phyloP scores from a whole-genome alignment of 257 asterid genomes.

The Solanum piurae region DNA sequence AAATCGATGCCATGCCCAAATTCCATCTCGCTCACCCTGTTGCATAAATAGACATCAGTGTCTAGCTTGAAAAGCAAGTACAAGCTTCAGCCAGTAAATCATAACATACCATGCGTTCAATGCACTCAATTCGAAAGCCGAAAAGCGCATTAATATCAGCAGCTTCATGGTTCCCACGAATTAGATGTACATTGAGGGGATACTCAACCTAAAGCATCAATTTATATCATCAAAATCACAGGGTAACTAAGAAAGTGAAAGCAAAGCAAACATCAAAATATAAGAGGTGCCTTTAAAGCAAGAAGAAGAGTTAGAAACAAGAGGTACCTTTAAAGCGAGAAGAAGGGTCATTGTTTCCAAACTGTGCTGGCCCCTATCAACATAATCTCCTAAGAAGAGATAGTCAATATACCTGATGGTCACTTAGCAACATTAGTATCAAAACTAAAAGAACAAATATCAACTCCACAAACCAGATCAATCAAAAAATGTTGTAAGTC shows the following conservation, averaged over 20 bases:
- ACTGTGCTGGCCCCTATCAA: slow-evolving; percentile 99
- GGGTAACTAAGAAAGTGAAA: neutral
- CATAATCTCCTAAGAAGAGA: slow-evolving; percentile 98
- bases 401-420: slow-evolving; percentile 81
- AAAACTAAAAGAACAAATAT: neutral
- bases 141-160: slow-evolving; percentile 99
- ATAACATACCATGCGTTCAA: slow-evolving; percentile 82
- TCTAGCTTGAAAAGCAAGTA: slow-evolving; percentile 1
- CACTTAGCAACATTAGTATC: slow-evolving; percentile 22
- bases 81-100: neutral
- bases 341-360: slow-evolving; percentile 92
- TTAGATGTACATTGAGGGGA: slow-evolving; percentile 78
- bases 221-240: neutral
- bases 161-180: slow-evolving; percentile 99
- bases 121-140: slow-evolving; percentile 98
- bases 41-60: slow-evolving; percentile 11
- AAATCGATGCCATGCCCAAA: slow-evolving; percentile 97
- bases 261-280: neutral
- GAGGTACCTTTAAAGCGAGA: slow-evolving; percentile 77
- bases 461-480: neutral
- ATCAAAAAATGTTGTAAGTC: neutral
- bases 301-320: slow-evolving; percentile 57
- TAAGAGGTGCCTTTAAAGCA: slow-evolving; percentile 58
- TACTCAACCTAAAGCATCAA: slow-evolving; percentile 64
- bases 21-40: slow-evolving; percentile 99